phyloP scores from a whole-genome alignment of 345 rosid genomes.

The Draba incana region DNA sequence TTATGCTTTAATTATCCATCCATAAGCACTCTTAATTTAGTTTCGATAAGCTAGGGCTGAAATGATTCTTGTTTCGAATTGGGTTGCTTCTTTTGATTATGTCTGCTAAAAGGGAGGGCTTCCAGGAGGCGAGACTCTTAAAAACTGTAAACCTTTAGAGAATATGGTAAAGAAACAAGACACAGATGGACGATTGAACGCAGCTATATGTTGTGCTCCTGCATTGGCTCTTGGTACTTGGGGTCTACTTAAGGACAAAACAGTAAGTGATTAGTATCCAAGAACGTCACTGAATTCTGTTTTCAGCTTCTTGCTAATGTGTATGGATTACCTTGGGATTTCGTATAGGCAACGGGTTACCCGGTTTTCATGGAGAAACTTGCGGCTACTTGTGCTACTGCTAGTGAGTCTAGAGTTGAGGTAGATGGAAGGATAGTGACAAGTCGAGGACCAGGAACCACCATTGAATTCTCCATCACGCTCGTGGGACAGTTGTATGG shows the following conservation, averaged over 20 bases:
- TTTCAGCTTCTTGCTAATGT: not conserved
- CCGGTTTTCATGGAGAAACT: slow-evolving; percentile 89
- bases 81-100: not conserved
- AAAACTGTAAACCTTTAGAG: slow-evolving; percentile 67
- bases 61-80: slow-evolving; percentile 1
- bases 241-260: slow-evolving; percentile 85
- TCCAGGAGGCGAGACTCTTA: slow-evolving; percentile 83
- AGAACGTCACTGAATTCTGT: no score
- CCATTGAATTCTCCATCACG: slow-evolving; percentile 81
- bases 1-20: no score
- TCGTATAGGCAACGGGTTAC: slow-evolving; percentile 79
- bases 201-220: slow-evolving; percentile 94
- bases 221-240: slow-evolving; percentile 85
- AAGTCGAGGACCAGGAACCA: slow-evolving; percentile 89
- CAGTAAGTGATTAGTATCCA: slow-evolving; percentile 44
- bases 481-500: slow-evolving; percentile 76
- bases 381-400: slow-evolving; percentile 56
- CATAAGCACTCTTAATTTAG: not conserved
- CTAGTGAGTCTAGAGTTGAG: slow-evolving; percentile 88
- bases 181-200: slow-evolving; percentile 68
- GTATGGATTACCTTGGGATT: slow-evolving; percentile 4
- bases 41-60: not conserved
- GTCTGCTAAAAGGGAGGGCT: slow-evolving; percentile 72
- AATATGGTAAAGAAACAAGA: slow-evolving; percentile 82
- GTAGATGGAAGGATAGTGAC: slow-evolving; percentile 76